Base-by-base conservation (phyloP, 2,329 filamentous ascomycete species). In the Pseudocercospora musae region DNA sequence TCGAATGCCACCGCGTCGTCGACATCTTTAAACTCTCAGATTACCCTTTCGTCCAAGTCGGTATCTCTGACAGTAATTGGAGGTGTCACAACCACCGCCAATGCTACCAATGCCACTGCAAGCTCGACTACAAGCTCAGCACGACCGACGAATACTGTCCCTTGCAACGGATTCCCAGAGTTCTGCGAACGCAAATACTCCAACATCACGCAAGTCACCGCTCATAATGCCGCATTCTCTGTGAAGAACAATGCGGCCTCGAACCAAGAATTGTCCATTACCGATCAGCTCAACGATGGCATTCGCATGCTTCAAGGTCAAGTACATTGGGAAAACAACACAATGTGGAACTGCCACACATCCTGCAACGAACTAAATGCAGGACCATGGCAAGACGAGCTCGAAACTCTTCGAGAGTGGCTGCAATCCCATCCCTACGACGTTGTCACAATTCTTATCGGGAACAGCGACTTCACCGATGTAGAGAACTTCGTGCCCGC, bases 361-460 rank as follows among this genome's bases (percentile, higher is more conserved):
- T 87, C 84, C 50, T 97, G 93, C 77, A 85, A 92, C 67, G 79
- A 96, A 2, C 84, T 96, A 31, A 88, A 96, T 69, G 90, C 85
- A 1, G 93, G 94, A 0, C 87, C 90, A 7, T 89, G 95, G 56
- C 86, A 88, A 58, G 79, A 85, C 48, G 95, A 91, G 79, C 85
- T 97, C 33, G 80, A 80, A 6, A 82, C 80, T 0, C 89, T 96
- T 11, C 82, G 81, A 37, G 75, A 80, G 48, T 97, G 93, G 93
- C 86, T 97, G 2, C 82, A 84, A 6, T 70, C 73, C 0, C 87
- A 97, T 69, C 92, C 92, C 0, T 94, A 91, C 78, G 93, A 97
- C 67, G 90, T 97, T 1, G 85, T 97, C 25, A 93, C 91, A 1
- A 87, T 97, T 66, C 81, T 97, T 18, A 87, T 97, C 56, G 92